A percentile compares a stretch with the other conserved stretches of the same genome.
phyloP scores from a whole-genome alignment of 345 rosid species.

The Acer yangbiense region DNA sequence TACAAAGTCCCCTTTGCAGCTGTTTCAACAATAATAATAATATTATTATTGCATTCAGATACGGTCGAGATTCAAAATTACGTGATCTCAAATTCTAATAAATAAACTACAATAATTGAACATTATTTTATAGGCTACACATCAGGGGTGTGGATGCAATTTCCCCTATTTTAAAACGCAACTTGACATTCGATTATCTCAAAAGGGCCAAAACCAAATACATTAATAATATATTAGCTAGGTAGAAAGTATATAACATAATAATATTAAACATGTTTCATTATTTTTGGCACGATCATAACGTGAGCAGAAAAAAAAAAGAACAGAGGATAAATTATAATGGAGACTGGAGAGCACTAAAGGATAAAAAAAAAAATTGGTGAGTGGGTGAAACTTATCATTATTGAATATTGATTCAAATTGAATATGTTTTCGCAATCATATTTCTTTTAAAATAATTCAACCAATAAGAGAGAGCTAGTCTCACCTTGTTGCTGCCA shows the following conservation, averaged over 20 bases:
- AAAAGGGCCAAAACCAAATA: background rate
- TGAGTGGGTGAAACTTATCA: background rate
- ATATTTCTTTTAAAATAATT: too few relatives aligned
- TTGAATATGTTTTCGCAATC: too few relatives aligned
- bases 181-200: background rate
- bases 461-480: background rate
- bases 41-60: too few relatives aligned
- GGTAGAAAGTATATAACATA: too few relatives aligned
- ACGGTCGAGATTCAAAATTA: too few relatives aligned
- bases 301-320: background rate
- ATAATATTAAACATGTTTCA: too few relatives aligned
- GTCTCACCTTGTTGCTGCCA: constrained; percentile 99
- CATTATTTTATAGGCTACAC: background rate
- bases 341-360: background rate
- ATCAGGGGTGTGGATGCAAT: too few relatives aligned
- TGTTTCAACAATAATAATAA: too few relatives aligned
- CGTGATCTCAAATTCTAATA: too few relatives aligned
- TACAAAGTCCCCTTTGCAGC: background rate
- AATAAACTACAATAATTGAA: background rate
- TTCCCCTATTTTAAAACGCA: background rate
- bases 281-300: background rate
- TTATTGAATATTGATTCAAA: too few relatives aligned
- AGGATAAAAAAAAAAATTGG: background rate
- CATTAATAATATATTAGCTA: background rate
- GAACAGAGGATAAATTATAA: background rate